Percentiles rank a stretch among this genome's conserved stretches.
These are phyloP conservation scores for Nepenthes mirabilis DNA, from an alignment of 148 eudicot genomes.

Conservation along the genomic window DNA sequence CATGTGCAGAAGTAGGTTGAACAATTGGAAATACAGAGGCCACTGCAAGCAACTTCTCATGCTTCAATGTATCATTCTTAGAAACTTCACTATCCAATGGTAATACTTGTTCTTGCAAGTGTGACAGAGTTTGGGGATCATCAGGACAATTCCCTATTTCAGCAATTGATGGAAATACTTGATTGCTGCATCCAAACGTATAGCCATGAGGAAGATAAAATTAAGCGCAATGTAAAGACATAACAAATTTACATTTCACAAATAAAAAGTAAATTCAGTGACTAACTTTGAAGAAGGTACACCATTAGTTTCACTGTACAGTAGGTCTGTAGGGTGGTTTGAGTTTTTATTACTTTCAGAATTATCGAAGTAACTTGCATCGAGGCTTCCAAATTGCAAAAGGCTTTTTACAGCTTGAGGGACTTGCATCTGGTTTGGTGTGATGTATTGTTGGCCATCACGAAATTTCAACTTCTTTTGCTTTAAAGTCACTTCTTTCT, in stretches of 20 bases:
- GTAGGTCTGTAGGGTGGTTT: slow-evolving; percentile 9
- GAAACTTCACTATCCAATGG: slow-evolving; percentile 13
- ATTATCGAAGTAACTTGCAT: slow-evolving; percentile 14
- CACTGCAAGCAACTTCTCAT: slow-evolving; percentile 23
- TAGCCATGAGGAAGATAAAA: background rate
- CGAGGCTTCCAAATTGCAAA: slow-evolving; percentile 61
- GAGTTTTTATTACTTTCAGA: slow-evolving; percentile 13
- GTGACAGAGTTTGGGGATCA: slow-evolving; percentile 14
- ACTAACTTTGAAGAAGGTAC: slow-evolving; percentile 26
- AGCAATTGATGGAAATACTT: slow-evolving; percentile 15
- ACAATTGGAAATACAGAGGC: slow-evolving; percentile 37
- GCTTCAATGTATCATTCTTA: slow-evolving; percentile 9
- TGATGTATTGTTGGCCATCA: slow-evolving; percentile 37
- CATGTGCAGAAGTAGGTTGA: slow-evolving; percentile 13
- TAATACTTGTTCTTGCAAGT: slow-evolving; percentile 11
- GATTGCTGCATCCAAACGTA: slow-evolving; percentile 25
- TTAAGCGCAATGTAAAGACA: background rate
- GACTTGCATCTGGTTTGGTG: slow-evolving; percentile 55
- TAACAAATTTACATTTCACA: too few species aligned
- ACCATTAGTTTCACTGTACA: slow-evolving; percentile 10
- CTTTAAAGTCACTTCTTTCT: slow-evolving; percentile 26
- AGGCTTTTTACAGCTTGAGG: slow-evolving; percentile 41
- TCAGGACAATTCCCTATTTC: slow-evolving; percentile 16
- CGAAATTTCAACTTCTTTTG: slow-evolving; percentile 24
- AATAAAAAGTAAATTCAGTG: background rate